These are phyloP conservation scores for Gnaphalium uliginosum DNA, from an alignment of 129 eudicot species.

Conservation along the genomic window DNA sequence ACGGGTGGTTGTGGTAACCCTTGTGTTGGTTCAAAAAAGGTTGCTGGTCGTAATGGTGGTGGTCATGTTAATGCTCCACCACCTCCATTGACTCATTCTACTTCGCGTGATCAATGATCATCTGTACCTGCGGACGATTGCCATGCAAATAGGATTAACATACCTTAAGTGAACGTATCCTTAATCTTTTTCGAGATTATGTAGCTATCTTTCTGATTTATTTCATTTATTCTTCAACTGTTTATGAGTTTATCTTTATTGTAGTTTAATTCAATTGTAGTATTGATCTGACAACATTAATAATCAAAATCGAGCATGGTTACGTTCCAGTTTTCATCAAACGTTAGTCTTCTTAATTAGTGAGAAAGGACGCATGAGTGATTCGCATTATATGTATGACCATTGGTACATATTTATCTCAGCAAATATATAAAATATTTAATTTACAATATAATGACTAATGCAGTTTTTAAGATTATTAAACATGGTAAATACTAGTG, in stretches of 20 bases:
- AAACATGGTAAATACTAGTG: no score
- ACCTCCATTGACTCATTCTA: not conserved
- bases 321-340: no score
- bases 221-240: not conserved
- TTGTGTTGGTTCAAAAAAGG: constrained; percentile 14
- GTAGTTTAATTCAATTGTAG: not conserved
- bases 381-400: not conserved
- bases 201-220: not conserved
- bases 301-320: not conserved
- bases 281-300: not conserved
- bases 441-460: no score
- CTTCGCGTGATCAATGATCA: constrained; percentile 5
- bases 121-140: not conserved
- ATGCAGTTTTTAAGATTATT: no score
- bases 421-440: no score
- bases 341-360: no score
- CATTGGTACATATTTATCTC: no score
- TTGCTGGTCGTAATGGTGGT: not conserved
- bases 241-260: not conserved
- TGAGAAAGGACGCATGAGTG: no score
- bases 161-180: not conserved
- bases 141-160: not conserved
- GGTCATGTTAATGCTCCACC: constrained; percentile 7
- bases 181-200: no score
- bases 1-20: constrained; percentile 17